Percentiles rank a stretch among this genome's conserved stretches.
Conservation (phyloP, 306 rosid species). For the Glycine tomentella region DNA sequence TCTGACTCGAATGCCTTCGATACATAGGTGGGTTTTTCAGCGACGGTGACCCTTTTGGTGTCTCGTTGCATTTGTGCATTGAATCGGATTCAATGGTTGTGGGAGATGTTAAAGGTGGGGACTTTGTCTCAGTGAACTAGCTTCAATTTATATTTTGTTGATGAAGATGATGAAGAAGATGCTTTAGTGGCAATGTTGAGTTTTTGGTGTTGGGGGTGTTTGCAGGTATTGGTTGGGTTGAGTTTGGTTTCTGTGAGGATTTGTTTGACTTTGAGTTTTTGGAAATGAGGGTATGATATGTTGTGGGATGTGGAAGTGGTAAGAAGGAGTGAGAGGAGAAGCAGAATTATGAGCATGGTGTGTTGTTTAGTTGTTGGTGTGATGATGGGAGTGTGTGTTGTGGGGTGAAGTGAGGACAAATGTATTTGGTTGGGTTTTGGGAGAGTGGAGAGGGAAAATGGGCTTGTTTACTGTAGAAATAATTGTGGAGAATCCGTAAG, state of each 20-base stretch:
- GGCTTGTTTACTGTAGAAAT: too few species aligned
- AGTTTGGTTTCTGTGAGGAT: slow-evolving; percentile 43
- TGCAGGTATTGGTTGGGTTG: slow-evolving; percentile 5
- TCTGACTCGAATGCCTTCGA: slow-evolving; percentile 76
- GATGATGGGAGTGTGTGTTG: not conserved
- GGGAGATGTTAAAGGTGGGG: slow-evolving; percentile 19
- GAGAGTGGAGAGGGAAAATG: slow-evolving; percentile 36
- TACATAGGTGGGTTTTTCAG: slow-evolving; percentile 11
- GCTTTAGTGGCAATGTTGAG: not conserved
- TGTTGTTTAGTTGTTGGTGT: not conserved
- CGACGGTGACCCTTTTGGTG: slow-evolving; percentile 56
- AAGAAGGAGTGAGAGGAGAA: slow-evolving; percentile 38
- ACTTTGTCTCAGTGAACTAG: slow-evolving; percentile 79
- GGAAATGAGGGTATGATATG: slow-evolving; percentile 52
- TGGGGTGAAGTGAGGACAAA: slow-evolving; percentile 28
- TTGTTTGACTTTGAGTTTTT: slow-evolving; percentile 46
- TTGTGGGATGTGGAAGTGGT: slow-evolving; percentile 28
- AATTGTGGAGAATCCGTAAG: too few species aligned
- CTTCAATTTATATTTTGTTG: slow-evolving; percentile 55
- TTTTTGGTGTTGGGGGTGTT: slow-evolving; percentile 13
- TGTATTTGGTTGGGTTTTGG: slow-evolving; percentile 49
- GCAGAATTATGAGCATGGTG: slow-evolving; percentile 38
- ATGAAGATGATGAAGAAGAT: slow-evolving; percentile 1
- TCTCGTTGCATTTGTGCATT: slow-evolving; percentile 71
- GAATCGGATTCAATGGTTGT: slow-evolving; percentile 46